These are phyloP conservation scores for Kregervanrija pseudodelftensis DNA, from an alignment of 805 yeast species.

Conservation along the genomic window DNA sequence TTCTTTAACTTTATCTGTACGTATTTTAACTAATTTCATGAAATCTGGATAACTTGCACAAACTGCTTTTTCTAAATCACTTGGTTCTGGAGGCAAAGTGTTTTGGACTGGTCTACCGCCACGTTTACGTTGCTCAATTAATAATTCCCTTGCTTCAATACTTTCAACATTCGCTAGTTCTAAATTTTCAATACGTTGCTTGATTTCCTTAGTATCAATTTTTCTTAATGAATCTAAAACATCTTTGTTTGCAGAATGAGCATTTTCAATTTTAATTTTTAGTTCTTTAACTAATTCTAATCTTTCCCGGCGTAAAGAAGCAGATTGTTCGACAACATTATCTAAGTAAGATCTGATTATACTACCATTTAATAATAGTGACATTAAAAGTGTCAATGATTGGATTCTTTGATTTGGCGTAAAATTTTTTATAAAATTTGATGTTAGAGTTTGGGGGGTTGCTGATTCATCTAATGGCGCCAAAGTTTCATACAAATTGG, in stretches of 20 bases:
- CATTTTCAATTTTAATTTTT: constrained; percentile 44
- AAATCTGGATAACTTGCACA: constrained; percentile 37
- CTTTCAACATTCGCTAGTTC: constrained; percentile 13
- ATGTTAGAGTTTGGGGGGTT: constrained; percentile 40
- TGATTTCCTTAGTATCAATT: constrained; percentile 17
- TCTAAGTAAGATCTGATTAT: constrained; percentile 61
- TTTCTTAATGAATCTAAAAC: constrained; percentile 26
- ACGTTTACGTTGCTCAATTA: constrained; percentile 12
- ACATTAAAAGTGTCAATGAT: constrained; percentile 53
- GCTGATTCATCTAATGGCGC: constrained; percentile 52
- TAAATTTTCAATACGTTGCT: constrained; percentile 17
- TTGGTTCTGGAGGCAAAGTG: constrained; percentile 23
- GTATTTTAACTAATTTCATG: constrained; percentile 34
- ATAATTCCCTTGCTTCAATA: constrained; percentile 12
- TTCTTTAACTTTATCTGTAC: constrained; percentile 33
- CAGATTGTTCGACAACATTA: constrained; percentile 55
- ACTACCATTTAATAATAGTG: constrained; percentile 51
- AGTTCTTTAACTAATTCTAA: constrained; percentile 59
- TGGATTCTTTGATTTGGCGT: constrained; percentile 22
- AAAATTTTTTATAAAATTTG: constrained; percentile 50
- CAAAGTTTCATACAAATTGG: constrained; percentile 40
- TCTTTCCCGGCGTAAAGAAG: constrained; percentile 56
- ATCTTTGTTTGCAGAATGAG: constrained; percentile 38
- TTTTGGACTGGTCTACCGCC: constrained; percentile 24
- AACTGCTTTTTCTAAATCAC: constrained; percentile 29